Percentiles rank a stretch among this genome's conserved stretches.
These are phyloP conservation scores for Aspergillus sp. DNA, from an alignment of 2,329 filamentous ascomycete genomes.

Conservation along the genomic window DNA sequence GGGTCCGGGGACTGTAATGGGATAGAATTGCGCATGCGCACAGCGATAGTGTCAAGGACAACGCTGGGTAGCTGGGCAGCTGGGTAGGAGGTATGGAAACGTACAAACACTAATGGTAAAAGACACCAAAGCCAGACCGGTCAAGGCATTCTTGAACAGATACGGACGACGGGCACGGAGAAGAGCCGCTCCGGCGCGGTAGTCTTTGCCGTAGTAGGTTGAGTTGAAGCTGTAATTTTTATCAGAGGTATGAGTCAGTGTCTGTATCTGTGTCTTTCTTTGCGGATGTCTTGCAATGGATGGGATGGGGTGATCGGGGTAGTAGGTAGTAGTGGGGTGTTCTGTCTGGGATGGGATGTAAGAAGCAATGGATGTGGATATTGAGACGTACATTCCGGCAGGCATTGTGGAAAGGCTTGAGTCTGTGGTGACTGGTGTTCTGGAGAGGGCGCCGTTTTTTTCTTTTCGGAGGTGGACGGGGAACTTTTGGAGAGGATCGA, in stretches of 20 bases:
- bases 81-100: conserved; percentile 32
- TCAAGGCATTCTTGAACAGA: conserved; percentile 82
- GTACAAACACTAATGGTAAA: conserved; percentile 86
- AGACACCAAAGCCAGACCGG: conserved; percentile 72
- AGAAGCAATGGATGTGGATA: no score
- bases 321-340: background rate
- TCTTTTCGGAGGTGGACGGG: background rate
- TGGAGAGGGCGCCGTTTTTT: background rate
- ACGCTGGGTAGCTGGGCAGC: no score
- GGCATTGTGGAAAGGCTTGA: conserved; percentile 12
- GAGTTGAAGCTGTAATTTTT: conserved; percentile 59
- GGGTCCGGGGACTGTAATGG: no score
- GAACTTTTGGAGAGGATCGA: background rate
- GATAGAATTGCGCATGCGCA: no score
- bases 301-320: background rate
- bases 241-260: conserved; percentile 4
- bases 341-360: background rate
- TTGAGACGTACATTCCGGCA: conserved; percentile 19
- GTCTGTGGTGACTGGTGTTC: background rate
- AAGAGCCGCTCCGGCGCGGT: conserved; percentile 82
- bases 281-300: background rate
- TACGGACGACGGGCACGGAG: conserved; percentile 91
- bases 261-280: background rate
- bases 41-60: no score
- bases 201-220: conserved; percentile 89